Conservation (phyloP, 371 early-diverging fungal species). For the Apophysomyces sp. region DNA sequence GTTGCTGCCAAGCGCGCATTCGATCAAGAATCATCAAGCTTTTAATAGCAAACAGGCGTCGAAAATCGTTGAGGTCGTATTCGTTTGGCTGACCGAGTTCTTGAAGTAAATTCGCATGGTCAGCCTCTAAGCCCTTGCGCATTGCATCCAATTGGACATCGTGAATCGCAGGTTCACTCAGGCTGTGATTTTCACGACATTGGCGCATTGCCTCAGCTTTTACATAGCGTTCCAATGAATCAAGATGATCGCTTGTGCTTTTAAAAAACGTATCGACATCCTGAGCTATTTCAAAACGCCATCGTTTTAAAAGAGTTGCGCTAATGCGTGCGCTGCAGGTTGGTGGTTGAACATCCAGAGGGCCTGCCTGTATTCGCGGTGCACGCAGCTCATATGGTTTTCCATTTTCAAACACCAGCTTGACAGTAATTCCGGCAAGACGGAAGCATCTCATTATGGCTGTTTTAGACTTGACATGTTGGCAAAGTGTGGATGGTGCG, state of each 20-base stretch:
- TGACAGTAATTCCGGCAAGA: conserved; percentile 35
- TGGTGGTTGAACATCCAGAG: background rate
- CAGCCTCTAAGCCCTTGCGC: conserved; percentile 10
- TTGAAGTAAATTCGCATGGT: conserved; percentile 14
- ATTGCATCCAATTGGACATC: conserved; percentile 7
- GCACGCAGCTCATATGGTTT: conserved; percentile 60
- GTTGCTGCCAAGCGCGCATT: conserved; percentile 33
- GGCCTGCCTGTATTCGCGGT: conserved; percentile 54
- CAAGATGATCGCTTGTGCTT: conserved; percentile 17
- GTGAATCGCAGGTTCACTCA: background rate
- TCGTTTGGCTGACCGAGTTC: conserved; percentile 16
- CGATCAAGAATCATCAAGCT: conserved; percentile 21
- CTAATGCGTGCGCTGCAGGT: conserved; percentile 13
- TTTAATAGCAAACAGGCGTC: conserved; percentile 31
- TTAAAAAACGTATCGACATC: conserved; percentile 33
- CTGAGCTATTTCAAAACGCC: conserved; percentile 9
- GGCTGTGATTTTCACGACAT: background rate
- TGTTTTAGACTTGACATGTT: conserved; percentile 28
- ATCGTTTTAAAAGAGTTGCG: conserved; percentile 3
- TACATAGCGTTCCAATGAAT: conserved; percentile 16
- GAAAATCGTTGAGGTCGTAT: conserved; percentile 38
- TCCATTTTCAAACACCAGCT: conserved; percentile 51
- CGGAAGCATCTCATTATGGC: conserved; percentile 47
- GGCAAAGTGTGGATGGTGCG: conserved; percentile 37
- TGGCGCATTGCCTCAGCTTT: conserved; percentile 13